Percentiles rank a stretch among this genome's conserved stretches.
These are phyloP conservation scores for Pezicula neosporulosa DNA, from an alignment of 2,329 filamentous ascomycete species.

Conservation along the genomic window DNA sequence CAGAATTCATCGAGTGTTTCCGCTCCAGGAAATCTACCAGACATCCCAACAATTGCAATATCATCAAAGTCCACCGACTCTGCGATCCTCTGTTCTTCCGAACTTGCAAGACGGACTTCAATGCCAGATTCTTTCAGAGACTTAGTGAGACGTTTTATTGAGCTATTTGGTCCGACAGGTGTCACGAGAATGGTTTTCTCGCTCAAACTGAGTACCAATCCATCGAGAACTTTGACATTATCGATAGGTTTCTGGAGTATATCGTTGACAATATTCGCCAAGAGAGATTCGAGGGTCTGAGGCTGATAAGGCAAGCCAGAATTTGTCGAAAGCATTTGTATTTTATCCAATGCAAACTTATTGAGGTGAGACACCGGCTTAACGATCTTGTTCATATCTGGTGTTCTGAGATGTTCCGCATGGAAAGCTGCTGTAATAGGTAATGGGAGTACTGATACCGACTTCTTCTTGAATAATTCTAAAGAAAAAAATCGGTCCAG, in stretches of 20 bases:
- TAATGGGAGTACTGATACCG: neutral
- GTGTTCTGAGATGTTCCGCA: conserved; percentile 16
- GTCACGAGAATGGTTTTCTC: conserved; percentile 38
- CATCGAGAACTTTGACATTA: neutral
- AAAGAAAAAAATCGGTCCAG: conserved; percentile 1
- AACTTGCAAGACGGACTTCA: neutral
- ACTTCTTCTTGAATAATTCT: neutral
- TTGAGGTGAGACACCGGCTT: neutral
- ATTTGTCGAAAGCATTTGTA: neutral
- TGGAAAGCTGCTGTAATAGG: conserved; percentile 16
- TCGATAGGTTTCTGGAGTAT: conserved; percentile 17
- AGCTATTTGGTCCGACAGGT: conserved; percentile 35
- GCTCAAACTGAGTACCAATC: neutral
- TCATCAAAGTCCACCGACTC: conserved; percentile 25
- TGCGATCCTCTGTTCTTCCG: neutral
- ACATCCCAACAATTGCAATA: conserved; percentile 33
- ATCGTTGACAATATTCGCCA: conserved; percentile 11
- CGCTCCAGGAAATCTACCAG: conserved; percentile 29
- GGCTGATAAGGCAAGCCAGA: too few species aligned
- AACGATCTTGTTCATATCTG: conserved; percentile 5
- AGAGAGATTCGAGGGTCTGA: conserved; percentile 5
- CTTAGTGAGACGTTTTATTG: neutral
- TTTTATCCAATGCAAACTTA: neutral
- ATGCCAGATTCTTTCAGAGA: neutral
- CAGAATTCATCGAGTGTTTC: conserved; percentile 29